Evolutionary conservation across 2,329 filamentous ascomycete species (phyloP), one percentile per base, ranked within the genome.

Genomic region (Sporothrix globosa): DNA sequence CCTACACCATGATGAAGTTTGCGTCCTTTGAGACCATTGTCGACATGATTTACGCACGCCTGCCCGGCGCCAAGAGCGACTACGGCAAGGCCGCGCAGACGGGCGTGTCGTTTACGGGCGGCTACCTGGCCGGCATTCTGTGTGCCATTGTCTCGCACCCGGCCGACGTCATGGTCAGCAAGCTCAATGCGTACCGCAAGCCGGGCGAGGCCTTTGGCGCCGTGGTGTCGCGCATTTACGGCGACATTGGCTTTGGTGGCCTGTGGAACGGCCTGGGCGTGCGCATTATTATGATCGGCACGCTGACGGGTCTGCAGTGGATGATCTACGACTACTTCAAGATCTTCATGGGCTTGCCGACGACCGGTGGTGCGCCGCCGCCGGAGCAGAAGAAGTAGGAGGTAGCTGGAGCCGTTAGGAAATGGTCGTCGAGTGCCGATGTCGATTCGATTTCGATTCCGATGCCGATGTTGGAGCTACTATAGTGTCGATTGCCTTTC

Each of bases 311-410:
- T 70, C 82, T 97, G 73, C 93, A 97, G 83, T 97, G 93, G 93
- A 92, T 96, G 90, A 96, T 94, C 79, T 96, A 94, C 82, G 91
- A 95, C 77, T 93, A 91, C 75, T 94, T 94, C 86, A 95, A 96
- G 87, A 92, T 96, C 77, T 92, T 92, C 78, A 93, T 96, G 89
- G 92, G 92, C 54, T 81, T 96, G 68, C 92, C 92, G 2, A 96
- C 92, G 4, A 96, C 92, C 0, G 92, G 92, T 72, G 91, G 92
- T 56, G 81, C 13, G 19, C 30, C 84, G 10, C 81, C 84, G 34
- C 83, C 84, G 11, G 80, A 87, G 1, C 80, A 84, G 69, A 83
- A 88, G 79, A 82, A 84, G 79, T 50, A 68, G 52, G 9, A 30
- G 39, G 44, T 27, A n/a, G n/a, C 24, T 6, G 50, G 19, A n/a